Base-by-base conservation (phyloP, 768 basidiomycete species). In the Boletellus sp. region DNA sequence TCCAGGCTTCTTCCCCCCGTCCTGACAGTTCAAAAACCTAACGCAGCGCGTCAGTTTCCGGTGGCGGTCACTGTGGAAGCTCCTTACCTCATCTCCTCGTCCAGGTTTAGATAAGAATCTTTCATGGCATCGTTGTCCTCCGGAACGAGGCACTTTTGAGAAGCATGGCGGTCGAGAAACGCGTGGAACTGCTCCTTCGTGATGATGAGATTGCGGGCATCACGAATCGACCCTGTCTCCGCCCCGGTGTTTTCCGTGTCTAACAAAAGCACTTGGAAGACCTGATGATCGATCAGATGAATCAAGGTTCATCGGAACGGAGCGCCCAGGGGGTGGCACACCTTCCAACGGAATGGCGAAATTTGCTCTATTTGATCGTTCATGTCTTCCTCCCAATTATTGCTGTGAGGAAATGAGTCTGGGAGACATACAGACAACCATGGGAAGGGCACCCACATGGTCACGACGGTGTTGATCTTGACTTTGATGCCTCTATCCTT, bases 321-420 rank as follows among this genome's bases (percentile, higher is more conserved):
- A 13, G 3, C 17, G 4, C 8, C 12, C 28, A 43, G 31, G 31
- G 19, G 31, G 42, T 43, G 42, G 12, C 45, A 0, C 54, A 69
- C 73, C 65, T 74, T 74, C 73, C 73, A 74, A 13, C 72, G 71
- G 45, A 63, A 63, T 0, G 72, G 72, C 0, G 50, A 54, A 17
- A 72, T 54, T 19, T 66, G 53, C 39, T 62, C 56, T 6, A 74
- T 71, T 28, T 61, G 57, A 6, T 67, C 63, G 22, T 70, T 73
- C 73, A 74, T 74, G 7, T 74, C 72, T 46, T 74, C 71, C 13
- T 71, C 50, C 63, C 65, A 70, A 42, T 74, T 74, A 15, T 68
- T 62, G 8, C 70, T 73, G 23, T 11, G 17, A n/a, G 9, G 2
- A 26, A 24, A 1, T 12, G 16, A 9, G 4, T 54, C 24, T 50